phyloP scores from a whole-genome alignment of 768 basidiomycete species.

The Termitomyces sp. region DNA sequence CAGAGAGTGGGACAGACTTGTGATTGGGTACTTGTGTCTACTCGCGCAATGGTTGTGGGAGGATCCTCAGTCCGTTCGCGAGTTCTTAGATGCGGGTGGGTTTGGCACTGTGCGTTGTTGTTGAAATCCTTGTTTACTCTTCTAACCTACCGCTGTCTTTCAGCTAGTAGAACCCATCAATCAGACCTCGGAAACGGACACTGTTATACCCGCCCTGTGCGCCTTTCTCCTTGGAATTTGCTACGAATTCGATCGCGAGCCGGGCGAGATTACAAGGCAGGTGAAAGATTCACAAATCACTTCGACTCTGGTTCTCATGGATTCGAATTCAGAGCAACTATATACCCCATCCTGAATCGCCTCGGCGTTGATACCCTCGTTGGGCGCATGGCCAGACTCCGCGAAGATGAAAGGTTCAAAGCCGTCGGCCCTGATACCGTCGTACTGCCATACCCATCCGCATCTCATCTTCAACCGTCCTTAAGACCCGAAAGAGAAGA shows the following conservation, averaged over 20 bases:
- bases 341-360: constrained; percentile 85
- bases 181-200: constrained; percentile 80
- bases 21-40: constrained; percentile 79
- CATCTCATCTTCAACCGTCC: constrained; percentile 25
- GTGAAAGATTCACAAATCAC: constrained; percentile 13
- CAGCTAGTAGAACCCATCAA: constrained; percentile 92
- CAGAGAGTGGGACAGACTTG: constrained; percentile 86
- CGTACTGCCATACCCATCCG: constrained; percentile 51
- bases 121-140: neutral
- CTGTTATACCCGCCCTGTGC: constrained; percentile 83
- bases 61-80: constrained; percentile 80
- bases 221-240: constrained; percentile 89
- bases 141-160: neutral
- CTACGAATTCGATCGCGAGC: constrained; percentile 95
- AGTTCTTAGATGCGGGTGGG: constrained; percentile 88
- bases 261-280: constrained; percentile 92
- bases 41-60: constrained; percentile 97
- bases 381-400: constrained; percentile 78
- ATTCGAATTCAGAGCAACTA: constrained; percentile 53
- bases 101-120: constrained; percentile 72
- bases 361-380: constrained; percentile 87
- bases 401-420: constrained; percentile 93
- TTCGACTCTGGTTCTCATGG: constrained; percentile 1
- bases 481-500: constrained; percentile 38
- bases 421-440: constrained; percentile 81